phyloP scores from a whole-genome alignment of 768 basidiomycete species.

The Boletus speciosus region DNA sequence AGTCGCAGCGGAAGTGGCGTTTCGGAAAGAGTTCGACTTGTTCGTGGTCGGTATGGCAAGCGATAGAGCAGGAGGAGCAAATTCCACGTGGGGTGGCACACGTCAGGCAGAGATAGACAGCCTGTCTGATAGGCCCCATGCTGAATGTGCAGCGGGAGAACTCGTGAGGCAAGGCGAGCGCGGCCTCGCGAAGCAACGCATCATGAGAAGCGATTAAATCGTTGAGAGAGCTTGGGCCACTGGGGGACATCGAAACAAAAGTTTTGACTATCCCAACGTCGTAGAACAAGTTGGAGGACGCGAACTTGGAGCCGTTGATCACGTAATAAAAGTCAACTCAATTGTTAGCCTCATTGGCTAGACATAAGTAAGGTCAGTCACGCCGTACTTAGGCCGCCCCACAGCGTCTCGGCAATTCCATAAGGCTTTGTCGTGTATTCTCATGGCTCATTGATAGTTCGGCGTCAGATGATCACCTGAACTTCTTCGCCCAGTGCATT shows the following conservation, averaged over 20 bases:
- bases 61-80: conserved; percentile 81
- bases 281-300: background rate
- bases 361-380: background rate
- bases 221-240: conserved; percentile 35
- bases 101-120: conserved; percentile 77
- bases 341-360: background rate
- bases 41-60: conserved; percentile 84
- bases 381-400: background rate
- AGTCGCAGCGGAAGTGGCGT: conserved; percentile 79
- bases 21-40: conserved; percentile 88
- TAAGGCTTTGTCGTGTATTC: background rate
- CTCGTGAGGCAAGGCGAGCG: conserved; percentile 55
- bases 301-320: background rate
- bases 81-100: conserved; percentile 67
- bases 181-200: conserved; percentile 31
- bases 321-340: background rate
- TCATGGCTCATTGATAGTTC: background rate
- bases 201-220: conserved; percentile 28
- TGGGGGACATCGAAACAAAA: background rate
- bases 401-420: background rate
- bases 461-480: conserved; percentile 2
- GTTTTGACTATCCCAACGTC: background rate
- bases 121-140: conserved; percentile 64
- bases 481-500: background rate
- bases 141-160: conserved; percentile 65